These are phyloP conservation scores for Thalia dealbata DNA, from an alignment of 176 grass and related monocot species.

Conservation along the genomic window DNA sequence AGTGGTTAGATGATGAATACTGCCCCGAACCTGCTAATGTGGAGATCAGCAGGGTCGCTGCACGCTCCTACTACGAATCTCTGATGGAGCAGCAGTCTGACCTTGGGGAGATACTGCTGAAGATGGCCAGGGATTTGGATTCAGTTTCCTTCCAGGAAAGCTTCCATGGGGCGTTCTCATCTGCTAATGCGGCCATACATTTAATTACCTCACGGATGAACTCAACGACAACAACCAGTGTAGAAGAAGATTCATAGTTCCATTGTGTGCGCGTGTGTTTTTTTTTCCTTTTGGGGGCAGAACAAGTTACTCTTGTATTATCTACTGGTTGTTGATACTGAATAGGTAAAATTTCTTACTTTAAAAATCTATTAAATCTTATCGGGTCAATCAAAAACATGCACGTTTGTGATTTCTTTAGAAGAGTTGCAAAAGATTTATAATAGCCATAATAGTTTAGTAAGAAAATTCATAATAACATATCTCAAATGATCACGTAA, in stretches of 20 bases:
- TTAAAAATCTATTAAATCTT: no score
- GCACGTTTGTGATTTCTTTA: no score
- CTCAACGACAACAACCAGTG: not conserved
- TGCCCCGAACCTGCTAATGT: conserved; percentile 72
- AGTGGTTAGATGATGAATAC: conserved; percentile 79
- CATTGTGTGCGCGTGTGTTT: no score
- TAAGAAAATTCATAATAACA: no score
- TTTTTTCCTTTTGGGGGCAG: no score
- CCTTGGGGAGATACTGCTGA: conserved; percentile 68
- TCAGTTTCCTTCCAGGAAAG: conserved; percentile 61
- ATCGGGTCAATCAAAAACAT: no score
- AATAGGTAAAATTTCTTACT: no score
- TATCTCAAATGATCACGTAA: no score
- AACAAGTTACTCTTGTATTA: no score
- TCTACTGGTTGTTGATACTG: no score
- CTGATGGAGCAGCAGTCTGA: conserved; percentile 47
- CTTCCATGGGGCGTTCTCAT: conserved; percentile 78
- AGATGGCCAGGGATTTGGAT: conserved; percentile 60
- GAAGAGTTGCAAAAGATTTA: no score
- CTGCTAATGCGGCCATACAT: conserved; percentile 57
- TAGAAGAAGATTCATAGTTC: not conserved
- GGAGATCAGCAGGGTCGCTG: conserved; percentile 68
- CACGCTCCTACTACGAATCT: conserved; percentile 51
- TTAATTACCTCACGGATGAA: conserved; percentile 60
- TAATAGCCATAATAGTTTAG: no score